Evolutionary conservation across 805 yeast species (phyloP), one percentile per base, ranked within the genome.

Genomic region (Ogataea haglerorum): DNA sequence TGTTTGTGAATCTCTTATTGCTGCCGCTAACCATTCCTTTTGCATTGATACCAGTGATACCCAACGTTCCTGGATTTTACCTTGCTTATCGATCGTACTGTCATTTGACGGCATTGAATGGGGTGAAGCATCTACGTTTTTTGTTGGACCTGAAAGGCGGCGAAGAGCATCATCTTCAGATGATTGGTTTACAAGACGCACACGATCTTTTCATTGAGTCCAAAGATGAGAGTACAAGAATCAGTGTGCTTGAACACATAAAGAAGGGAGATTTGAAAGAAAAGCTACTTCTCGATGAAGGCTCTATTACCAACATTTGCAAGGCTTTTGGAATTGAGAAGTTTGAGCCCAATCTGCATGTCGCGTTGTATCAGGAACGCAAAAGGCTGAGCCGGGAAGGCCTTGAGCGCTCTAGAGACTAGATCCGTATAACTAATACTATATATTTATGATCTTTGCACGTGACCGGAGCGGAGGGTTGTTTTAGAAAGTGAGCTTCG

Each of bases 51-150:
- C 98, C 98, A 0, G 70, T 90, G n/a, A 60, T 89, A 3, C 98
- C 98, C 15, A 90, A 90, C 53, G 76, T 90, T 15, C 98, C 98
- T 0, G 96, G 96, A 0, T 84, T 91, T 56, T 91, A 88, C 54
- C 63, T 90, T 30, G 70, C 84, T 3, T 90, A 84, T 58, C 70
- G 98, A 46, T 71, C 84, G 14, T 90, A 88, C 65, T 87, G 96
- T 58, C 87, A 91, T 59, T 72, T 81, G 57, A 84, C 83, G 52
- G 96, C 96, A 0, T 67, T 73, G 46, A 59, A 76, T 30, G 96
- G 96, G 0, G 84, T 86, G 5, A 67, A 71, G 47, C 93, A 87
- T 56, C 63, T 90, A 45, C 63, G 70, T 24, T 73, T 72, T 38
- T 65, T 90, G 40, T 56, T 80, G n/a, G 68, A 70, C 19, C 63